Conservation (phyloP, 495 filamentous ascomycete genomes). For the Aspergillus bridgeri region DNA sequence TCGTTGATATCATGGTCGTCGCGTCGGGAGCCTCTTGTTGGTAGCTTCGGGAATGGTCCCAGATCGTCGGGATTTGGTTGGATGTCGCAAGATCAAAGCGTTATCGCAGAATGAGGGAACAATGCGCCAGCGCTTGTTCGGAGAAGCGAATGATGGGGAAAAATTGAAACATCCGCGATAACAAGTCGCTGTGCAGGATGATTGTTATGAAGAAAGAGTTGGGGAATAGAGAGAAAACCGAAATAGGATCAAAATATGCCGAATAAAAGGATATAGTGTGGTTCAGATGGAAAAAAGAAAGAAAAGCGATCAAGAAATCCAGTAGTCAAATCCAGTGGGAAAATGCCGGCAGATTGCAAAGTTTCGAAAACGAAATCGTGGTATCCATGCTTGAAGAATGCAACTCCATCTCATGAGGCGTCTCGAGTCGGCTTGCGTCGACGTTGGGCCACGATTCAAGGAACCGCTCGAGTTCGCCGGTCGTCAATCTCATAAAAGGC, state of each 20-base stretch:
- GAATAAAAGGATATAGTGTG: not conserved
- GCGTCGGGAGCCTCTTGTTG: not conserved
- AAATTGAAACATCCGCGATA: constrained; percentile 8
- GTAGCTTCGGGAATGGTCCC: not conserved
- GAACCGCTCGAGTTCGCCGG: constrained; percentile 26
- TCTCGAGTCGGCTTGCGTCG: constrained; percentile 17
- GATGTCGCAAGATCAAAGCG: constrained; percentile 17
- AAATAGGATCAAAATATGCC: constrained; percentile 17
- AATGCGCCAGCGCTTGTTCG: constrained; percentile 21
- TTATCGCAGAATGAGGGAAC: constrained; percentile 17
- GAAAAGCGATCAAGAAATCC: constrained; percentile 16
- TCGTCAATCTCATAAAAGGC: constrained; percentile 41
- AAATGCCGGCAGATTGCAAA: constrained; percentile 16
- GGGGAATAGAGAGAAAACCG: constrained; percentile 2
- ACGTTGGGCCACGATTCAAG: constrained; percentile 2
- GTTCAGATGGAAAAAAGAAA: constrained; percentile 8
- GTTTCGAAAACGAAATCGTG: constrained; percentile 25
- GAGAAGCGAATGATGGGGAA: constrained; percentile 1
- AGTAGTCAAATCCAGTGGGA: constrained; percentile 10
- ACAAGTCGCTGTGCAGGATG: constrained; percentile 4
- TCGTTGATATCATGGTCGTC: constrained; percentile 9
- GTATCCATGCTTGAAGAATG: constrained; percentile 33
- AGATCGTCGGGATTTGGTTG: not conserved
- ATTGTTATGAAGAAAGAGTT: not conserved
- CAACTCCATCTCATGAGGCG: constrained; percentile 21